phyloP scores from a whole-genome alignment of 345 rosid genomes.

The Citrus maxima region DNA sequence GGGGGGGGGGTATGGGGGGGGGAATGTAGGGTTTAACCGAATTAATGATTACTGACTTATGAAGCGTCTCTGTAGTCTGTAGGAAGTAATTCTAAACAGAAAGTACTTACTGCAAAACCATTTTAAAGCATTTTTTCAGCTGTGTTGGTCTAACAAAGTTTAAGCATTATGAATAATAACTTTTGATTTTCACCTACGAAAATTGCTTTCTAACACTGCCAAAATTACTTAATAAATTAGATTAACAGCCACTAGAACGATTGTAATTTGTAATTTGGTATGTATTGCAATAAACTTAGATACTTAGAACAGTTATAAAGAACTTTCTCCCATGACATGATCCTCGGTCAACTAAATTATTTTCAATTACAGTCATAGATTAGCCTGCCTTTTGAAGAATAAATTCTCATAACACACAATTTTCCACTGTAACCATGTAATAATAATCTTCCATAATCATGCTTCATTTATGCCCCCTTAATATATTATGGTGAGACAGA shows the following conservation, averaged over 20 bases:
- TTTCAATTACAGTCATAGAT: constrained; percentile 10
- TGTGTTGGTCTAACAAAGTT: no score
- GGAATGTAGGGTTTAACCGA: no score
- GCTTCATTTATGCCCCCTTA: neutral
- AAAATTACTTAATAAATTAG: neutral
- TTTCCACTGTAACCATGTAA: neutral
- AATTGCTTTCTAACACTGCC: no score
- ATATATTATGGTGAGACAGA: neutral
- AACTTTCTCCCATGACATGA: neutral
- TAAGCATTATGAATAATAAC: no score
- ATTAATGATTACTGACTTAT: no score
- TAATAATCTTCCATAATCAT: neutral
- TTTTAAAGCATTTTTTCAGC: no score
- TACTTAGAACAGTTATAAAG: neutral
- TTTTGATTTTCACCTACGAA: no score
- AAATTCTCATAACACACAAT: neutral
- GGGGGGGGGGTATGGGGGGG: no score
- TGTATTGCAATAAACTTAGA: neutral
- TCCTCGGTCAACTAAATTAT: constrained; percentile 2
- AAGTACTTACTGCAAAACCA: no score
- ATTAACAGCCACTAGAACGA: neutral
- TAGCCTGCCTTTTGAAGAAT: neutral
- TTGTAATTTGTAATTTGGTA: neutral
- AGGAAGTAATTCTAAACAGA: no score
- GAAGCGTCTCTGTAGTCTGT: no score